Evolutionary conservation across 768 basidiomycete genomes (phyloP), one percentile per base, ranked within the genome.

Genomic region (Tulasnella sp.): DNA sequence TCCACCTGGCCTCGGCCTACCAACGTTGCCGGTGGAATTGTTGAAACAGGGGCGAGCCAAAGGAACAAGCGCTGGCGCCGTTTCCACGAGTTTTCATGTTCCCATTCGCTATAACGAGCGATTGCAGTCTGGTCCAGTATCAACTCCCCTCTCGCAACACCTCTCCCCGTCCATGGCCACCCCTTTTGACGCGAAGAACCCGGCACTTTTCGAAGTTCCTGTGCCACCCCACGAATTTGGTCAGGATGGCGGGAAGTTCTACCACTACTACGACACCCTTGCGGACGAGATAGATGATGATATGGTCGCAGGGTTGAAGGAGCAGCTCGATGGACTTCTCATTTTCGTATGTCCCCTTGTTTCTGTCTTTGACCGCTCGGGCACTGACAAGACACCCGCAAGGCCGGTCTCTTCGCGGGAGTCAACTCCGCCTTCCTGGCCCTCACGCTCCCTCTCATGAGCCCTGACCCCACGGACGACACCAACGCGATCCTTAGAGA

Each of bases 371-470:
- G n/a, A 13, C 23, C 0, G 6, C 1, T n/a, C 6, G 13, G 55
- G 0, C 55, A 29, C 55, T n/a, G n/a, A 57, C n/a, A 7, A 9
- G 5, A 9, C n/a, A 10, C 55, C 13, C 13, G n/a, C 55, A 57
- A 67, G 61, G 61, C 61, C 11, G 61, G 61, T 67, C 61, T 67
- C 26, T 67, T 67, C 61, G 61, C 61, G 16, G 61, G 61, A 29
- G 11, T 35, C 61, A 67, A 67, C 26, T 9, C 61, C 16, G 61
- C 61, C 5, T 67, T 67, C 26, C 32, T 67, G 0, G 61, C 32
- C 0, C 61, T 67, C 10, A 67, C 61, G 0, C 61, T 67, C 2
- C 61, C 61, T 35, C 61, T 67, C 61, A 67, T 67, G 61, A 67
- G 61, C 26, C 29, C 61, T 5, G 32, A 67, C 16, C 32, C 61